phyloP scores from a whole-genome alignment of 352 stramenopile genomes.

The Phytophthora sansomeana region DNA sequence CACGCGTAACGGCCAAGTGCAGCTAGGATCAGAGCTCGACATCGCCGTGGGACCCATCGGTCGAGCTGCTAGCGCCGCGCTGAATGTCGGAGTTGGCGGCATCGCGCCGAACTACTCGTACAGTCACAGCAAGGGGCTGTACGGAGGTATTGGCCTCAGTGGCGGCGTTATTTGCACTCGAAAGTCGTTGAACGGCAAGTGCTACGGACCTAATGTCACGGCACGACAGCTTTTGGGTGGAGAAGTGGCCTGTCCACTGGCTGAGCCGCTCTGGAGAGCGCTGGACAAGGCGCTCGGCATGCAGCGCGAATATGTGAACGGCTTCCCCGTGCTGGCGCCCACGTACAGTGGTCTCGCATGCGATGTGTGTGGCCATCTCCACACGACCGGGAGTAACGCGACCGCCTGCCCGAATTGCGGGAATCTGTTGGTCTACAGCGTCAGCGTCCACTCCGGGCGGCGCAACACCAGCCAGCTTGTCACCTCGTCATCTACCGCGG shows the following conservation, averaged over 20 bases:
- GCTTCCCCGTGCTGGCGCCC: slow-evolving; percentile 60
- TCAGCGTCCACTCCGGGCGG: slow-evolving; percentile 71
- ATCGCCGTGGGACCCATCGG: slow-evolving; percentile 76
- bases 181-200: slow-evolving; percentile 80
- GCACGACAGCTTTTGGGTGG: slow-evolving; percentile 72
- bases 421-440: slow-evolving; percentile 75
- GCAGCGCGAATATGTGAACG: slow-evolving; percentile 69
- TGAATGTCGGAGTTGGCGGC: slow-evolving; percentile 68
- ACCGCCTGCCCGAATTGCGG: slow-evolving; percentile 60
- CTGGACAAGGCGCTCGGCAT: slow-evolving; percentile 71
- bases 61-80: slow-evolving; percentile 62
- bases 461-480: slow-evolving; percentile 66
- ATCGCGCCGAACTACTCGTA: slow-evolving; percentile 86
- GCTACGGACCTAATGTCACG: slow-evolving; percentile 68
- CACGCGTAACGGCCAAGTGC: slow-evolving; percentile 78
- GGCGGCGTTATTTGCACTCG: slow-evolving; percentile 78
- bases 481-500: slow-evolving; percentile 24
- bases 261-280: slow-evolving; percentile 69
- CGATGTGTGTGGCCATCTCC: slow-evolving; percentile 62
- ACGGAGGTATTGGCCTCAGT: slow-evolving; percentile 74
- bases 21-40: slow-evolving; percentile 79
- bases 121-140: slow-evolving; percentile 78
- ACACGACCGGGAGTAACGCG: slow-evolving; percentile 47
- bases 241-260: slow-evolving; percentile 68
- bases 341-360: slow-evolving; percentile 58